These are phyloP conservation scores for Amanita rubescens DNA, from an alignment of 768 basidiomycete genomes.

Conservation along the genomic window DNA sequence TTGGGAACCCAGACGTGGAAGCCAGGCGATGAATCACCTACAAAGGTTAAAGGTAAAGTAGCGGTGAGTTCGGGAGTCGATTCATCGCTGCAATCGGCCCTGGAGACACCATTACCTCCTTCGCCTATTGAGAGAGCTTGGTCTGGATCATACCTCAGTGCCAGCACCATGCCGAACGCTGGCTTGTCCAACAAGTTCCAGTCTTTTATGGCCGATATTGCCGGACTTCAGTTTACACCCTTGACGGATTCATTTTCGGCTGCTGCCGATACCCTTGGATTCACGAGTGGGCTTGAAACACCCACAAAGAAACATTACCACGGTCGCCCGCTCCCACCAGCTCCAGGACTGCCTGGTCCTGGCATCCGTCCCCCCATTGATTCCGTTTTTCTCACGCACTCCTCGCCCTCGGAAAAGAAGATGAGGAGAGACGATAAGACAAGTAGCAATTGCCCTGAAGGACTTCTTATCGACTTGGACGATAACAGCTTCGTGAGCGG, in stretches of 20 bases:
- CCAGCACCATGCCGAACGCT: not conserved
- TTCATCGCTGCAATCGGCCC: not conserved
- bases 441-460: conserved; percentile 3
- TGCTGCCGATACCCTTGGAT: not conserved
- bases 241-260: not conserved
- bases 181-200: not conserved
- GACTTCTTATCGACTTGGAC: conserved; percentile 5
- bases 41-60: not conserved
- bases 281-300: not conserved
- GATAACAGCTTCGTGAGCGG: conserved; percentile 5
- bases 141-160: not conserved
- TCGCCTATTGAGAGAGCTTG: not conserved
- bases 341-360: not conserved
- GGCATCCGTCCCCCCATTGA: not conserved
- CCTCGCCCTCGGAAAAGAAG: not conserved
- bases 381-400: not conserved
- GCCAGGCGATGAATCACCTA: not conserved
- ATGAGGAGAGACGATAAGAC: not conserved
- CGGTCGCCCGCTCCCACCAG: conserved; percentile 1
- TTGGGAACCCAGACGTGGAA: conserved; percentile 4
- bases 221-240: not conserved
- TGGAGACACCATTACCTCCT: conserved; percentile 5
- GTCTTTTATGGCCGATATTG: conserved; percentile 5
- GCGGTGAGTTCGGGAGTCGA: not conserved
- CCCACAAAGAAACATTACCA: conserved; percentile 4